phyloP scores from a whole-genome alignment of 2,329 filamentous ascomycete species.

The Neofusicoccum laricinum region DNA sequence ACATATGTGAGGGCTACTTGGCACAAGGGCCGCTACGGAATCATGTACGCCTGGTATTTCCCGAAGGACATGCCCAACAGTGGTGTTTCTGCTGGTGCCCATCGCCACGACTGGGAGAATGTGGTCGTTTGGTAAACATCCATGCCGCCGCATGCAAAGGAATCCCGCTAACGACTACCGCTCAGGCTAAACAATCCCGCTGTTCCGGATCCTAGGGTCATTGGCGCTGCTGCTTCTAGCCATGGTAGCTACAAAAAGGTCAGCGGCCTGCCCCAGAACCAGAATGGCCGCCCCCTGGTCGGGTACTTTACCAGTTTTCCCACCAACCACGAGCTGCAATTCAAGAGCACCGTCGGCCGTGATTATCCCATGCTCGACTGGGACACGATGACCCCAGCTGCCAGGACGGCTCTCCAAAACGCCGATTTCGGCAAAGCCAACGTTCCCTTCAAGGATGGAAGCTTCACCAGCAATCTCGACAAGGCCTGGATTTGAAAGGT shows the following conservation, averaged over 20 bases:
- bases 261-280: constrained; percentile 18
- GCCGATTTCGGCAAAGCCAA: constrained; percentile 43
- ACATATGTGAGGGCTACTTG: constrained; percentile 36
- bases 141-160: constrained; percentile 19
- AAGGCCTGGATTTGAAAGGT: neutral
- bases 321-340: constrained; percentile 37
- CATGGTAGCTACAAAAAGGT: constrained; percentile 37
- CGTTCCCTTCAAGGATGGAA: constrained; percentile 39
- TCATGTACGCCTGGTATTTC: constrained; percentile 48
- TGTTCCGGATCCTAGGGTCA: constrained; percentile 29
- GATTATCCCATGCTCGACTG: constrained; percentile 36
- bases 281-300: constrained; percentile 26
- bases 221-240: constrained; percentile 38
- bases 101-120: constrained; percentile 44
- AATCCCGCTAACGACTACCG: neutral
- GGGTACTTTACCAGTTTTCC: constrained; percentile 33
- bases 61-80: constrained; percentile 44
- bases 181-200: neutral
- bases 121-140: constrained; percentile 30
- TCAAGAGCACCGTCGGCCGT: neutral
- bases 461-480: constrained; percentile 21
- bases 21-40: constrained; percentile 31
- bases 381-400: constrained; percentile 40
- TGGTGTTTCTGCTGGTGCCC: constrained; percentile 31
- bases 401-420: constrained; percentile 35